Evolutionary conservation across 192 early-diverging fungal species (phyloP).

Genomic region (Bifiguratus adelaidae): DNA sequence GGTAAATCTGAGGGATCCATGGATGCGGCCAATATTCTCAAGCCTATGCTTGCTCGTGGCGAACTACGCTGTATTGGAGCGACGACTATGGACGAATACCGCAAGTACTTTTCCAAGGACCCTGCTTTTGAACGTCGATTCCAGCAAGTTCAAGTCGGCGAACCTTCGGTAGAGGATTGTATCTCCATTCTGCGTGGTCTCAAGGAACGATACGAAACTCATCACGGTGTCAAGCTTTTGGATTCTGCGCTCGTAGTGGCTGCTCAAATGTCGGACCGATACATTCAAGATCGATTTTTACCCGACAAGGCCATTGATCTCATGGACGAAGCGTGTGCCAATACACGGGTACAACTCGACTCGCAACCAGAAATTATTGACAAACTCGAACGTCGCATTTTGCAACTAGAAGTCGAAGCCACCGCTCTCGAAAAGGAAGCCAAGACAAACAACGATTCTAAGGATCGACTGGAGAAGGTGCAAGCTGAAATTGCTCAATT

Average conservation of each 20-base stretch:
- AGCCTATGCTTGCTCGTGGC: slow-evolving; percentile 97
- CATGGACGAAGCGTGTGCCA: slow-evolving; percentile 94
- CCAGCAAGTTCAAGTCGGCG: slow-evolving; percentile 61
- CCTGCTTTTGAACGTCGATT: slow-evolving; percentile 69
- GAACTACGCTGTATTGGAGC: slow-evolving; percentile 94
- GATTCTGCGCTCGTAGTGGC: slow-evolving; percentile 64
- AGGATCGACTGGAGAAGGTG: slow-evolving; percentile 67
- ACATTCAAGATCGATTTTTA: slow-evolving; percentile 58
- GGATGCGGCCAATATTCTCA: slow-evolving; percentile 94
- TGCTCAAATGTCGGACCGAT: slow-evolving; percentile 62
- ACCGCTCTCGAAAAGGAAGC: slow-evolving; percentile 89
- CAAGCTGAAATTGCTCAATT: slow-evolving; percentile 74
- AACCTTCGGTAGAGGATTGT: slow-evolving; percentile 59
- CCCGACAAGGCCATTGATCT: slow-evolving; percentile 78
- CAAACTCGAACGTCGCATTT: slow-evolving; percentile 79
- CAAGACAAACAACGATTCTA: slow-evolving; percentile 80
- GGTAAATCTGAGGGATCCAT: slow-evolving; percentile 77
- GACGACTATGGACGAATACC: slow-evolving; percentile 93
- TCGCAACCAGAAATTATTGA: slow-evolving; percentile 96
- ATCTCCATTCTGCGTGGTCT: slow-evolving; percentile 70
- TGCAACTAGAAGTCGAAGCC: slow-evolving; percentile 95
- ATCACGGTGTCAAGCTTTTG: slow-evolving; percentile 69
- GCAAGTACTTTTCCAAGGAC: slow-evolving; percentile 81
- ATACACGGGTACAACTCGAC: slow-evolving; percentile 92
- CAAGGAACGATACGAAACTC: slow-evolving; percentile 67